Percentiles rank a stretch among this genome's conserved stretches.
Evolutionary conservation across 75 land plant species (phyloP).

Genomic region (Pinus tabuliformis): DNA sequence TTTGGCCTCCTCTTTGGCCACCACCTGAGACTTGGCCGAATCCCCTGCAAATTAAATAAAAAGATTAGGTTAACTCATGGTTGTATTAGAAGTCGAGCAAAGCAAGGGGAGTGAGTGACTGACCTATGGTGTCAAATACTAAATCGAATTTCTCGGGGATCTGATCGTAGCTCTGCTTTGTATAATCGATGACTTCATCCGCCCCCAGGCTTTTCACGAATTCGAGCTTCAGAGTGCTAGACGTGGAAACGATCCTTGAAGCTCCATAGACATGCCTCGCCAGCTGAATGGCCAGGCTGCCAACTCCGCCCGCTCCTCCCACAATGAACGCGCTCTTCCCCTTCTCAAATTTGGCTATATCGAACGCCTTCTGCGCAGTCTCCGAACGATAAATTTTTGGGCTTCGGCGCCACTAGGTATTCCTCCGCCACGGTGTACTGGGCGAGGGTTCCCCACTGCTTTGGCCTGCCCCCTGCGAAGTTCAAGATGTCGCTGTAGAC

Average conservation of each 20-base stretch:
- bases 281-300: constrained; percentile 42
- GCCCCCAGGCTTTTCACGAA: constrained; percentile 46
- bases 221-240: constrained; percentile 38
- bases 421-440: constrained; percentile 39
- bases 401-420: constrained; percentile 35
- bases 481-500: too few relatives aligned
- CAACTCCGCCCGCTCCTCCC: constrained; percentile 54
- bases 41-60: not conserved
- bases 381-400: constrained; percentile 28
- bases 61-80: too few relatives aligned
- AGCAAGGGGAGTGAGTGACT: constrained; percentile 4
- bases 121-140: constrained; percentile 53
- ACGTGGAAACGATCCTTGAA: constrained; percentile 35
- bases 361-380: constrained; percentile 34
- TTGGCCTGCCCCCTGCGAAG: not conserved
- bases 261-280: constrained; percentile 50
- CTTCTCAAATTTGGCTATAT: constrained; percentile 22
- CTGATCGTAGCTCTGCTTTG: constrained; percentile 30
- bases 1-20: constrained; percentile 27
- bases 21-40: constrained; percentile 25
- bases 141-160: constrained; percentile 46
- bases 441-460: constrained; percentile 27
- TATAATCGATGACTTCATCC: constrained; percentile 48
- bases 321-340: constrained; percentile 35
- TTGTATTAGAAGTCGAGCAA: too few relatives aligned